phyloP scores from a whole-genome alignment of 768 basidiomycete species.

The Boletus sp. region DNA sequence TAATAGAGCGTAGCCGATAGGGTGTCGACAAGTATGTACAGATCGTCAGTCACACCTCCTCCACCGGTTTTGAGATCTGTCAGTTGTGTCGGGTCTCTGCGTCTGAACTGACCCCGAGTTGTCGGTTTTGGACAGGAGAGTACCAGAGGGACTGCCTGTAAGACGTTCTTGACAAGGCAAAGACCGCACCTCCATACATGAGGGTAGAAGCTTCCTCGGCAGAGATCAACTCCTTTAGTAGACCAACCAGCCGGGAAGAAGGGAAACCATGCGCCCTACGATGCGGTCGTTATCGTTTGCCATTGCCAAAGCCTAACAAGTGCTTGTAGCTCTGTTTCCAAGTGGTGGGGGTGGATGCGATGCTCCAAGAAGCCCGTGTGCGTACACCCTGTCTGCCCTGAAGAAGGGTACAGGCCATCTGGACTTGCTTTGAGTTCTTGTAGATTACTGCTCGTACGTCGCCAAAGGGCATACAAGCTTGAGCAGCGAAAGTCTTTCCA shows the following conservation, averaged over 20 bases:
- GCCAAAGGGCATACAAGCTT: slow-evolving; percentile 27
- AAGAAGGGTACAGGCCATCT: not conserved
- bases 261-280: slow-evolving; percentile 22
- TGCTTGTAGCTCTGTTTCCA: slow-evolving; percentile 22
- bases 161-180: slow-evolving; percentile 2
- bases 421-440: not conserved
- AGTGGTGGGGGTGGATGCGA: slow-evolving; percentile 17
- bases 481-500: slow-evolving; percentile 23
- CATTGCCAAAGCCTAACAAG: slow-evolving; percentile 22
- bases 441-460: slow-evolving; percentile 6
- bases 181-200: slow-evolving; percentile 14
- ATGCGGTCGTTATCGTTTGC: slow-evolving; percentile 24
- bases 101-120: slow-evolving; percentile 13
- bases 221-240: slow-evolving; percentile 28
- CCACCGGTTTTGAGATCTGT: not conserved
- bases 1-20: slow-evolving; percentile 22
- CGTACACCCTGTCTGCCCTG: slow-evolving; percentile 24
- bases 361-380: slow-evolving; percentile 30
- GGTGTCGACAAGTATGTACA: slow-evolving; percentile 27
- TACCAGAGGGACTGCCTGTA: slow-evolving; percentile 25
- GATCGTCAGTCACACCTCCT: not conserved
- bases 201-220: slow-evolving; percentile 16
- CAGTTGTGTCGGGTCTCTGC: slow-evolving; percentile 15
- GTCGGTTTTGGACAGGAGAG: slow-evolving; percentile 7
- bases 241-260: slow-evolving; percentile 24